Conservation (phyloP, 257 asterid genomes). For the Salvia hispanica region DNA sequence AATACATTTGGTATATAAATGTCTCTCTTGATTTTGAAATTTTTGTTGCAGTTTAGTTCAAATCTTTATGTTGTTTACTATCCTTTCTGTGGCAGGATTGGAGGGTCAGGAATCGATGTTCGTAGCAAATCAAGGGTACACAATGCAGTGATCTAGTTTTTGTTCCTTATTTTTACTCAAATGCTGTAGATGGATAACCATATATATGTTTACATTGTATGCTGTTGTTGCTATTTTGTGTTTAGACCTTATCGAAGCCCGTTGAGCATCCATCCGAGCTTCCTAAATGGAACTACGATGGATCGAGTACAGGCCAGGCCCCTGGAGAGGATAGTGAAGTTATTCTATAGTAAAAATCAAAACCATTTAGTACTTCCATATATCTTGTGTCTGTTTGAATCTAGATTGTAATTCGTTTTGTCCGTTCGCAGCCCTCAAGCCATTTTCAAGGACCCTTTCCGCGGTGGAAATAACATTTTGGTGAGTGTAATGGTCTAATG, state of each 20-base stretch:
- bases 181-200: not conserved
- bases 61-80: not conserved
- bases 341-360: constrained; percentile 70
- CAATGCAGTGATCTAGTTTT: constrained; percentile 19
- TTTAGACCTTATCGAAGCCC: constrained; percentile 82
- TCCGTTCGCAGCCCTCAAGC: constrained; percentile 81
- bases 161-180: not conserved
- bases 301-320: constrained; percentile 99
- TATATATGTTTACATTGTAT: constrained; percentile 15
- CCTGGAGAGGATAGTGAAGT: constrained; percentile 99
- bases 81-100: constrained; percentile 61
- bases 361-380: constrained; percentile 17
- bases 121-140: constrained; percentile 95
- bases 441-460: constrained; percentile 96
- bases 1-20: constrained; percentile 72
- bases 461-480: constrained; percentile 96
- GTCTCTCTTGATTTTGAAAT: not conserved
- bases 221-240: constrained; percentile 5
- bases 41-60: not conserved
- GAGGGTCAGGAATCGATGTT: constrained; percentile 87
- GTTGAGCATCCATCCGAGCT: constrained; percentile 93
- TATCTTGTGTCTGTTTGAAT: not conserved
- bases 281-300: constrained; percentile 98
- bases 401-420: constrained; percentile 22
- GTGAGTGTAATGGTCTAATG: constrained; percentile 45